Percentiles rank a stretch among this genome's conserved stretches.
Conservation (phyloP, 352 stramenopile genomes). For the Phytopythium sindhum region DNA sequence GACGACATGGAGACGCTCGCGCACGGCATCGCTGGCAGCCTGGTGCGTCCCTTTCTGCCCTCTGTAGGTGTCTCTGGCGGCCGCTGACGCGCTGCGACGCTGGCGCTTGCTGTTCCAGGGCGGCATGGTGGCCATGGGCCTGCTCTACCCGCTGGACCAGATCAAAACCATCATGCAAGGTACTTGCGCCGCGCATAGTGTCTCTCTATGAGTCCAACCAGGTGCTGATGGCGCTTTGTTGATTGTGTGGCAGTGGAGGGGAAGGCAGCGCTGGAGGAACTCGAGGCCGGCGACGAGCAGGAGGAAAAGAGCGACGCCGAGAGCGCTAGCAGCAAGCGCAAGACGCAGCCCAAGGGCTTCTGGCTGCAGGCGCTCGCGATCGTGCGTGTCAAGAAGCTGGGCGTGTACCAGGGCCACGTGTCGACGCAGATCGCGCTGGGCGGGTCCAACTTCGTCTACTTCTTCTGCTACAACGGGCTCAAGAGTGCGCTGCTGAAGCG, state of each 20-base stretch:
- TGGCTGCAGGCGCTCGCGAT: conserved; percentile 41
- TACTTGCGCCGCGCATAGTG: conserved; percentile 2
- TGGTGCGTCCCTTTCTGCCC: conserved; percentile 27
- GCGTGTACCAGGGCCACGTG: conserved; percentile 74
- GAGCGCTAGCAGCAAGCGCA: conserved; percentile 9
- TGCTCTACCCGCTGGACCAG: conserved; percentile 85
- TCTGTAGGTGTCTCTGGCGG: background rate
- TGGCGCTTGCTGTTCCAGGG: conserved; percentile 24
- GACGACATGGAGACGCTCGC: conserved; percentile 59
- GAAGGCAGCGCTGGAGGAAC: conserved; percentile 13
- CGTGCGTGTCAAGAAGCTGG: conserved; percentile 61
- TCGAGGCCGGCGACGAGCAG: conserved; percentile 6
- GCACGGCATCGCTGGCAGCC: conserved; percentile 59
- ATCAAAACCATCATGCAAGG: conserved; percentile 87
- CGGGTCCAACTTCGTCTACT: conserved; percentile 87
- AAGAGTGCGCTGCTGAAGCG: conserved; percentile 70
- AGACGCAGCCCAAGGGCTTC: conserved; percentile 24
- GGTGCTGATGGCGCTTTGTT: conserved; percentile 1
- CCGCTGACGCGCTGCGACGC: background rate
- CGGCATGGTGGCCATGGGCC: conserved; percentile 69
- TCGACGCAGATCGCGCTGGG: conserved; percentile 74
- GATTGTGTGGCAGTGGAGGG: conserved; percentile 20
- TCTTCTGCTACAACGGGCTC: conserved; percentile 83
- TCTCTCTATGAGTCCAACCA: background rate
- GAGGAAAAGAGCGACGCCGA: conserved; percentile 4